phyloP scores from a whole-genome alignment of 345 rosid genomes.

The Psidium friedrichsthalianum region DNA sequence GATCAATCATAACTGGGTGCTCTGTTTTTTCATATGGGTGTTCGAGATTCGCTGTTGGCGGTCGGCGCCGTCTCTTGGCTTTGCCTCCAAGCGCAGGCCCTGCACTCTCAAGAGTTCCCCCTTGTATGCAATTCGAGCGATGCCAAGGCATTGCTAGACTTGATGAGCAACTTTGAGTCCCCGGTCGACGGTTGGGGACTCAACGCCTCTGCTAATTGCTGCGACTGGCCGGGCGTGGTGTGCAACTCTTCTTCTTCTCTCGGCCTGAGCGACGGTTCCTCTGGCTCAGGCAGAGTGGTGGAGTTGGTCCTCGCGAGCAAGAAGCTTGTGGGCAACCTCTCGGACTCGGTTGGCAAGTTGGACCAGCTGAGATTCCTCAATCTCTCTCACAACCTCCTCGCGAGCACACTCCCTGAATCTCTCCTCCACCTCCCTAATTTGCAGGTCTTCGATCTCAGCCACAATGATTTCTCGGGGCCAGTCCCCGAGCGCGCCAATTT shows the following conservation, averaged over 20 bases:
- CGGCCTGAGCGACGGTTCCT: not conserved
- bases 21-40: conserved; percentile 26
- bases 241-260: not conserved
- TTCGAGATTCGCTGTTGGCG: conserved; percentile 15
- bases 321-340: not conserved
- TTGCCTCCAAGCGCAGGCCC: conserved; percentile 8
- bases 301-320: not conserved
- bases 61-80: conserved; percentile 17
- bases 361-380: conserved; percentile 3
- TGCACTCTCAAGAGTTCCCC: conserved; percentile 20
- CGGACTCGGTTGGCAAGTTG: not conserved
- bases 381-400: not conserved
- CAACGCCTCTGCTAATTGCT: not conserved
- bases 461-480: not conserved
- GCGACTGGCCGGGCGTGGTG: not conserved
- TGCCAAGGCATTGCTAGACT: conserved; percentile 28
- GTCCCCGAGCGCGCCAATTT: not conserved
- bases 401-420: not conserved
- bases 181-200: conserved; percentile 5
- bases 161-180: conserved; percentile 22
- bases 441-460: conserved; percentile 3
- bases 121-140: conserved; percentile 31
- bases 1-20: not conserved
- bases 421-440: not conserved
- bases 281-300: not conserved